Conservation (phyloP, 257 asterid species). For the Osmanthus fragrans region DNA sequence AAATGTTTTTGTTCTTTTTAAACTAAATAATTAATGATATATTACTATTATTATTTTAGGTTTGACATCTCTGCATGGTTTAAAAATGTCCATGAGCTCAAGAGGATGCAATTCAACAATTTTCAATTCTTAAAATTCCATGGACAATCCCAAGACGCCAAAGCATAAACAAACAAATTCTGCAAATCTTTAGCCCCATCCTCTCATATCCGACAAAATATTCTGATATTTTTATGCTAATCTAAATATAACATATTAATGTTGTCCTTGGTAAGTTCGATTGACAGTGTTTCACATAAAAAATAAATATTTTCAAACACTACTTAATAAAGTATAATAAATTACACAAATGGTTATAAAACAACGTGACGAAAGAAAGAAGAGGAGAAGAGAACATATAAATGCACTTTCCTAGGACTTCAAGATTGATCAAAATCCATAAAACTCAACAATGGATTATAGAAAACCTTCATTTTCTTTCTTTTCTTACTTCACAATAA, state of each 20-base stretch:
- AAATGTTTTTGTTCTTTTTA: neutral
- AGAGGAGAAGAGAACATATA: neutral
- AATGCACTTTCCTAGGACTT: neutral
- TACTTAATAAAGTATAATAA: too few relatives aligned
- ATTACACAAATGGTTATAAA: neutral
- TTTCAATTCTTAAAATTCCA: slow-evolving; percentile 19
- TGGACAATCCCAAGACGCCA: slow-evolving; percentile 30
- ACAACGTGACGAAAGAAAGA: neutral
- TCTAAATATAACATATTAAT: neutral
- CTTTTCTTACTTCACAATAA: neutral
- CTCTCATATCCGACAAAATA: neutral
- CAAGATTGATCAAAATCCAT: neutral
- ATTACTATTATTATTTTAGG: neutral
- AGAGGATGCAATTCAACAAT: neutral
- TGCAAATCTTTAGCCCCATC: neutral
- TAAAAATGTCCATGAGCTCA: neutral
- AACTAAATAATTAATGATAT: neutral
- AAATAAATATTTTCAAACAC: neutral
- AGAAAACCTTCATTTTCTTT: slow-evolving; percentile 19
- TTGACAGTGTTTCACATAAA: neutral
- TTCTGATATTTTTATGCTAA: neutral
- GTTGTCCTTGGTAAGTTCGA: neutral
- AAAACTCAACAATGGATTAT: neutral
- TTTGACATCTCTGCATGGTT: slow-evolving; percentile 15
- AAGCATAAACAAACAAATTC: slow-evolving; percentile 26